Evolutionary conservation across 2,329 filamentous ascomycete species (phyloP).

Genomic region (Teratosphaeriaceae sp.): DNA sequence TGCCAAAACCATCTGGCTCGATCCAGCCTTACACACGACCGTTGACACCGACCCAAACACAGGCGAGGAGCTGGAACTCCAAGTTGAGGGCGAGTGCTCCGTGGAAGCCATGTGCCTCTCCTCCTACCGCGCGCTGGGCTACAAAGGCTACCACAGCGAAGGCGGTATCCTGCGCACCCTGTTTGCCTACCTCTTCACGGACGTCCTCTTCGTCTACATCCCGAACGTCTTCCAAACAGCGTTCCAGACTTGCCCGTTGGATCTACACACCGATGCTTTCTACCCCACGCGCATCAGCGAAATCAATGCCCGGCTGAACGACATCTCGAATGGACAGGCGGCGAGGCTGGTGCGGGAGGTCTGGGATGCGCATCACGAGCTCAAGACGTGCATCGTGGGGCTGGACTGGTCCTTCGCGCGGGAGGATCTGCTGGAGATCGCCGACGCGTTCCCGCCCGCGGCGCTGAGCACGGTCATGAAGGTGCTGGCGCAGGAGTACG

Average conservation of each 20-base stretch:
- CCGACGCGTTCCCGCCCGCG: slow-evolving; percentile 68
- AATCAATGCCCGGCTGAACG: slow-evolving; percentile 78
- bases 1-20: slow-evolving; percentile 81
- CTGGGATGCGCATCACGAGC: slow-evolving; percentile 60
- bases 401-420: slow-evolving; percentile 84
- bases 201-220: slow-evolving; percentile 85
- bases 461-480: slow-evolving; percentile 81
- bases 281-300: slow-evolving; percentile 79
- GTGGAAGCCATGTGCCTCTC: slow-evolving; percentile 94
- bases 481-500: slow-evolving; percentile 93
- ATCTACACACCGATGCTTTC: slow-evolving; percentile 89
- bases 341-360: slow-evolving; percentile 59
- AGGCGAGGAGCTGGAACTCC: slow-evolving; percentile 17
- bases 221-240: slow-evolving; percentile 96
- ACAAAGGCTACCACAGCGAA: slow-evolving; percentile 93
- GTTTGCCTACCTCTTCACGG: slow-evolving; percentile 77
- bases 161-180: slow-evolving; percentile 88
- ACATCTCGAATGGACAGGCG: slow-evolving; percentile 78
- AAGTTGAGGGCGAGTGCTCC: slow-evolving; percentile 69
- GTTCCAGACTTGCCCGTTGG: slow-evolving; percentile 88
- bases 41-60: slow-evolving; percentile 9
- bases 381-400: slow-evolving; percentile 79
- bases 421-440: slow-evolving; percentile 72
- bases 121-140: slow-evolving; percentile 73
- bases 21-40: slow-evolving; percentile 40